Evolutionary conservation across 805 yeast species (phyloP), one percentile per base, ranked within the genome.

Genomic region (Maudiozyma serrabonitensis): DNA sequence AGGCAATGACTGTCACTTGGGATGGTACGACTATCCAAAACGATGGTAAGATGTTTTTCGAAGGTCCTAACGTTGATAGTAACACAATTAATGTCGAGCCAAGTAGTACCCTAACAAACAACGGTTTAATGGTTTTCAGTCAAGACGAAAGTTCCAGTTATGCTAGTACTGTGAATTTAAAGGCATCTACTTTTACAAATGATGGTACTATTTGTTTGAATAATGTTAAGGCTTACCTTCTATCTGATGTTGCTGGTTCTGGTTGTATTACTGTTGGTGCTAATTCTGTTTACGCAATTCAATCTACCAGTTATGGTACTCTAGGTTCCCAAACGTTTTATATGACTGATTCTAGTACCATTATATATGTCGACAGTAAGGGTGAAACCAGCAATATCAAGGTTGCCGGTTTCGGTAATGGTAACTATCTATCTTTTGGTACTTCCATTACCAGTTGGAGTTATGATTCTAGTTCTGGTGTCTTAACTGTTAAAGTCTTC

Each of bases 241-340:
- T 32, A 18, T 31, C 54, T 25, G 40, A 39, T 11, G 41, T 54
- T 16, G n/a, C 16, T 11, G 57, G 57, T 42, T 40, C 44, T 16
- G 57, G 57, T 43, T 54, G 57, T 52, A 48, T 54, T 28, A 39
- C 37, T 39, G 39, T 54, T 25, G 57, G 57, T 21, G 52, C 37
- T 6, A 47, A 50, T 35, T 35, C 50, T 40, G 26, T 46, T 2
- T 49, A 47, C 21, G 46, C 48, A 28, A 50, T 48, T 13, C 43
- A 45, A 21, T 43, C 49, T 19, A 42, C 41, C 4, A 26, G 11
- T 9, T 12, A 9, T 18, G 50, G 52, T 34, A 28, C 41, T 13
- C 12, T 52, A 12, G 43, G 46, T 18, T 43, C 46, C 4, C 57
- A 54, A 46, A 54, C 55, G 2, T 34, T 54, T 9, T 50, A 46